Evolutionary conservation across 768 basidiomycete genomes (phyloP), one percentile per base, ranked within the genome.

Genomic region (Boletus rex-veris): DNA sequence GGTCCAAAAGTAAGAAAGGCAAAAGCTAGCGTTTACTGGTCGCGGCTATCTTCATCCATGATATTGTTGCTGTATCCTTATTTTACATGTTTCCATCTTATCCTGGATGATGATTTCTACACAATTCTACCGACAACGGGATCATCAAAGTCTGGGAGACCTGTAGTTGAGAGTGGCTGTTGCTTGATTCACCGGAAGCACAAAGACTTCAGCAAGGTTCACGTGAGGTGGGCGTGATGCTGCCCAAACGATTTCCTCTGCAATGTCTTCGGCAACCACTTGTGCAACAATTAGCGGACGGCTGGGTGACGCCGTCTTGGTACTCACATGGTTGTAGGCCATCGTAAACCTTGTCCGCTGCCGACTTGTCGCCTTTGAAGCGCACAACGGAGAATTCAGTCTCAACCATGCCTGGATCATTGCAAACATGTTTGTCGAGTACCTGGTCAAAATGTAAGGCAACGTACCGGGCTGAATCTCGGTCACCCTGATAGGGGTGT

Each of bases 161-260:
- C 82, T 75, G 72, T 86, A 85, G 60, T 74, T 80, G 59, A 89
- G 68, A 21, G 78, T 83, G 24, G 86, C 80, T 55, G 80, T 76
- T 33, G 90, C 90, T 73, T 92, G 90, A 67, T 90, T 90, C 30
- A 86, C 85, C 2, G 90, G 90, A 60, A 90, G 81, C 42, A 92
- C 78, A 52, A 83, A 81, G 11, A 90, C 71, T 64, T 93, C 88
- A 1, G 91, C 92, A 40, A 98, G 79, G 67, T 98, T 94, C 42
- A 98, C 91, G 65, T 96, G 95, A 38, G 90, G 78, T 11, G 95
- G 95, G 39, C 95, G 85, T 11, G 89, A 80, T 18, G 97, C 96
- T 14, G 86, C 86, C 96, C 96, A 99, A 18, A 96, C 93, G 64
- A 99, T 95, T 72, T 98, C 94, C 69, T 99, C 97, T 1, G 97